These are phyloP conservation scores for Mycosphaerella arachidis DNA, from an alignment of 2,329 filamentous ascomycete genomes.

Conservation along the genomic window DNA sequence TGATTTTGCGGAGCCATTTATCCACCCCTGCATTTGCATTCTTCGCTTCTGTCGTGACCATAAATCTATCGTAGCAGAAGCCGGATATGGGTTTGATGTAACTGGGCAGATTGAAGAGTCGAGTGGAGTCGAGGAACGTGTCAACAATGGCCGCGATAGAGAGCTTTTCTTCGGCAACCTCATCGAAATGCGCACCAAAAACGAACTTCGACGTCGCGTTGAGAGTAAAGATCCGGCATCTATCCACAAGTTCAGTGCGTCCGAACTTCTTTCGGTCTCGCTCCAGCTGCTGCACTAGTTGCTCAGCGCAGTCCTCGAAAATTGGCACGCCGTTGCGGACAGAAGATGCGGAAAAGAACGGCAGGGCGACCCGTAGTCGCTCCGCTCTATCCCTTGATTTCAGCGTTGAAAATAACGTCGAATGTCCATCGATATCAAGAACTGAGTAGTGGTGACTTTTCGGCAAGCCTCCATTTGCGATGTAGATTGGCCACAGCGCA, in stretches of 20 bases:
- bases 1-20: background rate
- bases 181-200: background rate
- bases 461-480: background rate
- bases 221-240: background rate
- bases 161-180: background rate
- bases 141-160: background rate
- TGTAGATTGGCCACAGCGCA: background rate
- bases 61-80: background rate
- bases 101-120: background rate
- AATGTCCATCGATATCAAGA: conserved; percentile 1
- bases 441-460: background rate
- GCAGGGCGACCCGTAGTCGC: background rate
- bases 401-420: background rate
- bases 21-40: background rate
- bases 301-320: background rate
- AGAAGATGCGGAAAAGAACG: background rate
- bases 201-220: background rate
- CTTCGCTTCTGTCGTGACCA: background rate
- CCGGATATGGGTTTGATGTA: background rate
- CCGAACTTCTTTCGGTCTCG: background rate
- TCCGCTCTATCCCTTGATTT: background rate
- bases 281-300: background rate
- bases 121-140: background rate
- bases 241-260: background rate
- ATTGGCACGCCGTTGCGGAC: background rate